phyloP scores from a whole-genome alignment of 345 rosid genomes.

The Salix exigua region DNA sequence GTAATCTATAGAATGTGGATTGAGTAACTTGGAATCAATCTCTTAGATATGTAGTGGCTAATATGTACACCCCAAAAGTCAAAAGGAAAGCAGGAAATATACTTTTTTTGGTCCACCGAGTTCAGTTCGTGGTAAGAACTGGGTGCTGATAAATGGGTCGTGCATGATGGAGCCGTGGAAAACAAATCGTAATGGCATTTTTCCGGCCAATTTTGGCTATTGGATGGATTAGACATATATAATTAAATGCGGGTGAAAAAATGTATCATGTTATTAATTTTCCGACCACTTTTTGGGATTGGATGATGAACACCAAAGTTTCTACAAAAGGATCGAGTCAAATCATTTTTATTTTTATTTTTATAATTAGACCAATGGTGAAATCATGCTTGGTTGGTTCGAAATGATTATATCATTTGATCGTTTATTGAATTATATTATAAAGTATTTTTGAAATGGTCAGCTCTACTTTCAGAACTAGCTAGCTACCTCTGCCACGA shows the following conservation, averaged over 20 bases:
- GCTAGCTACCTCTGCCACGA: too few relatives aligned
- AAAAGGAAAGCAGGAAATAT: background rate
- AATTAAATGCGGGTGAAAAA: background rate
- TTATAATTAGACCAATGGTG: background rate
- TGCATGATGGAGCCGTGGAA: slow-evolving; percentile 3
- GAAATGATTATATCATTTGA: too few relatives aligned
- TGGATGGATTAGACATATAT: background rate
- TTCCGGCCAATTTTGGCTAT: slow-evolving; percentile 8
- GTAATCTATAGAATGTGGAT: background rate
- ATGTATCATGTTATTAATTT: background rate
- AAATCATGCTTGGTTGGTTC: background rate
- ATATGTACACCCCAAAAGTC: background rate
- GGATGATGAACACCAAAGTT: background rate
- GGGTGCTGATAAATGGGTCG: background rate
- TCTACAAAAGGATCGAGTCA: background rate
- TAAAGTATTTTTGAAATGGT: too few relatives aligned
- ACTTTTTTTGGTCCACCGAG: background rate
- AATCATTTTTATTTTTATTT: too few relatives aligned
- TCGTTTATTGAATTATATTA: too few relatives aligned
- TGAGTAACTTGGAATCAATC: background rate
- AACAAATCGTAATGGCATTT: slow-evolving; percentile 3
- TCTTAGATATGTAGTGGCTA: background rate
- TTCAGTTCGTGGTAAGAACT: background rate
- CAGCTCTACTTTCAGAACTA: too few relatives aligned
- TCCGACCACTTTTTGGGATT: background rate